Evolutionary conservation across 2,329 filamentous ascomycete genomes (phyloP).

Genomic region (Stachybotrys chlorohalonatus): DNA sequence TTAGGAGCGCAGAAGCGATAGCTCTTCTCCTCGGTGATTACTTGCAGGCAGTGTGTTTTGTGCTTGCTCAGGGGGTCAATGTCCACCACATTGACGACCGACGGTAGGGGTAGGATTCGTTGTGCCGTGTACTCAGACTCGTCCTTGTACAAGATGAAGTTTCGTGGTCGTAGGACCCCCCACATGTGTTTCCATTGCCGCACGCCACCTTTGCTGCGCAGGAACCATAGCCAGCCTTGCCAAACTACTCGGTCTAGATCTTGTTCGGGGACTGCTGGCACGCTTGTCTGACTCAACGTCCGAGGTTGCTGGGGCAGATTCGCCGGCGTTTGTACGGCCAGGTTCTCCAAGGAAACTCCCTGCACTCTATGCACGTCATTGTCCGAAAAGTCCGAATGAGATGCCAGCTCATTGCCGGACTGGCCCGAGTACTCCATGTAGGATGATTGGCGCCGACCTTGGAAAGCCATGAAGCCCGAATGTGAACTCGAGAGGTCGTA

Average conservation of each 20-base stretch:
- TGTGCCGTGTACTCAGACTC: conserved; percentile 82
- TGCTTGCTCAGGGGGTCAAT: conserved; percentile 79
- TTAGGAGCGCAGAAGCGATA: conserved; percentile 68
- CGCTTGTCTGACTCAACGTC: conserved; percentile 51
- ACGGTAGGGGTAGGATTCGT: conserved; percentile 69
- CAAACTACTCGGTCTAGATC: conserved; percentile 87
- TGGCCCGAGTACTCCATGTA: conserved; percentile 54
- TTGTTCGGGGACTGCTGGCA: conserved; percentile 36
- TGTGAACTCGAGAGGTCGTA: conserved; percentile 22
- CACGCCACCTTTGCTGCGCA: conserved; percentile 74
- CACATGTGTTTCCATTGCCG: conserved; percentile 92
- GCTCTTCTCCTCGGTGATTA: conserved; percentile 87
- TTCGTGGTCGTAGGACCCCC: conserved; percentile 80
- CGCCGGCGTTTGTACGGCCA: conserved; percentile 29
- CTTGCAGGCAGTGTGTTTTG: conserved; percentile 80
- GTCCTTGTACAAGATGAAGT: conserved; percentile 86
- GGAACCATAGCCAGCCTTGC: conserved; percentile 80
- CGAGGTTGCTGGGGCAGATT: conserved; percentile 12
- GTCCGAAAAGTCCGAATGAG: conserved; percentile 83
- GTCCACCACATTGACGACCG: conserved; percentile 83
- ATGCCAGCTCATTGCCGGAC: conserved; percentile 59
- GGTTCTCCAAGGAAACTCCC: conserved; percentile 43
- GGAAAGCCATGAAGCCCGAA: conserved; percentile 21
- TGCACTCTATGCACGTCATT: conserved; percentile 40
- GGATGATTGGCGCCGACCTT: conserved; percentile 47